phyloP scores from a whole-genome alignment of 2,329 filamentous ascomycete species.

The Colletotrichum sp. region DNA sequence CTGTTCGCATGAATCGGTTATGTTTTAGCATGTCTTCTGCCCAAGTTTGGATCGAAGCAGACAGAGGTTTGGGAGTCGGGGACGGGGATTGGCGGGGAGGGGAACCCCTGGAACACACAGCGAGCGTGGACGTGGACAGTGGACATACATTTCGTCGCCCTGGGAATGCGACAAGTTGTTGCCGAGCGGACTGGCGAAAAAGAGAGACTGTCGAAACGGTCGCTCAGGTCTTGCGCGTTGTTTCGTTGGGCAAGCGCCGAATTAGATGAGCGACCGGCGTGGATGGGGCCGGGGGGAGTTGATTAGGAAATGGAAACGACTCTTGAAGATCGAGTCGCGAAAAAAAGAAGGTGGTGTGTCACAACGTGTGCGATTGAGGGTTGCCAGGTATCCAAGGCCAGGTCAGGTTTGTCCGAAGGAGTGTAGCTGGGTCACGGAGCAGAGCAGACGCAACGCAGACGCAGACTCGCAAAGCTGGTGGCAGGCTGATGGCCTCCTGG shows the following conservation, averaged over 20 bases:
- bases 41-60: constrained; percentile 16
- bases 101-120: not conserved
- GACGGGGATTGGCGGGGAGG: not conserved
- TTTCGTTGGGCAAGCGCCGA: not conserved
- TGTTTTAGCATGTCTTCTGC: constrained; percentile 23
- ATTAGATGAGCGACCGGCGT: not conserved
- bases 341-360: constrained; percentile 4
- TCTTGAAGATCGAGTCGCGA: not conserved
- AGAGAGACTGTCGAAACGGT: not conserved
- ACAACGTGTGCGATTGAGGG: not conserved
- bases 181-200: not conserved
- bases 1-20: constrained; percentile 21
- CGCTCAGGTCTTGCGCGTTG: not conserved
- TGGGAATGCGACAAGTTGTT: not conserved
- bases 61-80: constrained; percentile 1
- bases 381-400: constrained; percentile 5
- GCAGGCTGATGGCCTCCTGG: not conserved
- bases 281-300: not conserved
- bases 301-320: not conserved
- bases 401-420: not conserved
- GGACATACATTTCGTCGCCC: constrained; percentile 2
- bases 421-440: not conserved
- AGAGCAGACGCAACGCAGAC: not conserved
- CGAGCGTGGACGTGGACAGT: not conserved
- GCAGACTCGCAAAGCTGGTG: not conserved